phyloP scores from a whole-genome alignment of 441 rosid species.

The Adansonia madagascariensis region DNA sequence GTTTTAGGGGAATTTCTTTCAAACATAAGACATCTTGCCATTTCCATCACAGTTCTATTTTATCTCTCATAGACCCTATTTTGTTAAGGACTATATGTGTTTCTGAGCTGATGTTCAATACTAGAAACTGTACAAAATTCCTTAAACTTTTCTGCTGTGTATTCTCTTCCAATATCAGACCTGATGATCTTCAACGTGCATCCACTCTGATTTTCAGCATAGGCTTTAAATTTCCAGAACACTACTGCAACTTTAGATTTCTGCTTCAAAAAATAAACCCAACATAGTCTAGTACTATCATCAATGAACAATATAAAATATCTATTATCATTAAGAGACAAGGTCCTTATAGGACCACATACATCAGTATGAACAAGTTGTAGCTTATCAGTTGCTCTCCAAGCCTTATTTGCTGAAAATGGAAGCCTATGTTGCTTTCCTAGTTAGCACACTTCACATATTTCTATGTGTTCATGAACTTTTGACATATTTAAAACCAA shows the following conservation, averaged over 20 bases:
- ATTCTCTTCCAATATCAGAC: not conserved
- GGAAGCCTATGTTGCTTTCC: not conserved
- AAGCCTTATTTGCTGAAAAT: not conserved
- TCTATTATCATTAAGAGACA: no score
- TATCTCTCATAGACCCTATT: not conserved
- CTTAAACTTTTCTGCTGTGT: not conserved
- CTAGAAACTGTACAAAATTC: not conserved
- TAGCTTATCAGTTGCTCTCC: not conserved
- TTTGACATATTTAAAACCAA: not conserved
- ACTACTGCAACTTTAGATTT: not conserved
- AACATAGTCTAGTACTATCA: not conserved
- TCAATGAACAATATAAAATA: not conserved
- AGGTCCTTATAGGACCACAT: not conserved
- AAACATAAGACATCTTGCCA: not conserved
- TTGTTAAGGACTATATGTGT: not conserved
- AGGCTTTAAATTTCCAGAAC: not conserved
- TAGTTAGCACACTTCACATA: not conserved
- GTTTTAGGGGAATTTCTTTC: not conserved
- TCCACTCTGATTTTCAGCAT: not conserved
- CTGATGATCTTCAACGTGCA: not conserved
- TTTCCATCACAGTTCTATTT: not conserved
- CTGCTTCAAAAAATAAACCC: not conserved
- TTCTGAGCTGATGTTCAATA: not conserved
- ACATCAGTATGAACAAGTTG: not conserved
- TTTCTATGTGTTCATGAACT: not conserved